Percentiles rank a stretch among this genome's conserved stretches.
Evolutionary conservation across 2,329 filamentous ascomycete species (phyloP).

Genomic region (Bipolaris sorokiniana): DNA sequence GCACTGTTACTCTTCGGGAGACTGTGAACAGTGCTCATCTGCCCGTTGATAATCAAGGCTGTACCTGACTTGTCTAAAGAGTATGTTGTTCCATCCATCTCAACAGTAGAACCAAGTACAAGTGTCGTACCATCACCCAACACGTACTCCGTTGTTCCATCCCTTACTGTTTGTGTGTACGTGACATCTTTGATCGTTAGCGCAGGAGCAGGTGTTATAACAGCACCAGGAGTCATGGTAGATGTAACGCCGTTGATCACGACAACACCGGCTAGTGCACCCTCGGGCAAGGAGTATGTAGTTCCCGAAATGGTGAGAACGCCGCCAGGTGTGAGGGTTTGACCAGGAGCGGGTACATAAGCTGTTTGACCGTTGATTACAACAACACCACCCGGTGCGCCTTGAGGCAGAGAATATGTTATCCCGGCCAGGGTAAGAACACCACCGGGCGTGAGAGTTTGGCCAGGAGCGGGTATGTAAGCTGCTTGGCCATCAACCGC

Average conservation of each 20-base stretch:
- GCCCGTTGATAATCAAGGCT: slow-evolving; percentile 41
- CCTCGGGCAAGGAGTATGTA: slow-evolving; percentile 33
- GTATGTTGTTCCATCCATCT: slow-evolving; percentile 39
- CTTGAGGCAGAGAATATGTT: slow-evolving; percentile 33
- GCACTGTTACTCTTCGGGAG: slow-evolving; percentile 38
- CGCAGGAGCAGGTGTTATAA: slow-evolving; percentile 26
- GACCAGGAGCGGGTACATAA: slow-evolving; percentile 30
- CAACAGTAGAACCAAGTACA: slow-evolving; percentile 30
- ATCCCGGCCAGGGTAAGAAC: slow-evolving; percentile 38
- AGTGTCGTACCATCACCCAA: slow-evolving; percentile 29
- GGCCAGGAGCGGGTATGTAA: slow-evolving; percentile 30
- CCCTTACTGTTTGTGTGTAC: slow-evolving; percentile 30
- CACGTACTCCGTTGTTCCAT: slow-evolving; percentile 36
- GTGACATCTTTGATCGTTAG: slow-evolving; percentile 40
- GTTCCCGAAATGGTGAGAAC: slow-evolving; percentile 37
- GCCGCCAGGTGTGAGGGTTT: slow-evolving; percentile 38
- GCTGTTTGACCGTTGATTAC: slow-evolving; percentile 34
- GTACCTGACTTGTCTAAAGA: slow-evolving; percentile 35
- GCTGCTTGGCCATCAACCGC: slow-evolving; percentile 34
- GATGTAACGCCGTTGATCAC: slow-evolving; percentile 38
- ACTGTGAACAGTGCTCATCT: slow-evolving; percentile 36
- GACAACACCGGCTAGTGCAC: slow-evolving; percentile 26
- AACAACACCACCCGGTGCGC: slow-evolving; percentile 30
- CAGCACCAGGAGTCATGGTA: slow-evolving; percentile 21
- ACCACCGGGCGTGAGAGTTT: slow-evolving; percentile 39